phyloP scores from a whole-genome alignment of 192 early-diverging fungal genomes.

The Jimgerdemannia flammicorona region DNA sequence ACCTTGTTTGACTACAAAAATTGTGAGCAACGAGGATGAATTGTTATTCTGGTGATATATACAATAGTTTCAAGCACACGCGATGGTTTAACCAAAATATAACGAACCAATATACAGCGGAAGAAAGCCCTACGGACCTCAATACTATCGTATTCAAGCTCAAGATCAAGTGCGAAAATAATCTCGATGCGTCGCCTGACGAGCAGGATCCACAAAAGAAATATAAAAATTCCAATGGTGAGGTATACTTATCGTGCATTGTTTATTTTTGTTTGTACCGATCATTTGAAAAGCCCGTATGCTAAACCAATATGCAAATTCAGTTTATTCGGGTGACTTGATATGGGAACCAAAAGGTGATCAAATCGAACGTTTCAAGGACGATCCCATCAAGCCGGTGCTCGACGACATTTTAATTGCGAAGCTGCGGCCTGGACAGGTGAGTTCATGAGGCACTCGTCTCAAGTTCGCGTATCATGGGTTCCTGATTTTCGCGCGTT shows the following conservation, averaged over 20 bases:
- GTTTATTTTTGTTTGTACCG: not conserved
- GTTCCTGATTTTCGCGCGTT: no score
- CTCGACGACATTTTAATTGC: constrained; percentile 89
- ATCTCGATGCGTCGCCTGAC: constrained; percentile 49
- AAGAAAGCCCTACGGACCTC: constrained; percentile 82
- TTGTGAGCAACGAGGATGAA: constrained; percentile 23
- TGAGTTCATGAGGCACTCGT: no score
- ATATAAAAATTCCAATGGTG: constrained; percentile 69
- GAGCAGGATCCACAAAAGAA: constrained; percentile 73
- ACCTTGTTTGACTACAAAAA: constrained; percentile 71
- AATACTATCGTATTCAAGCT: constrained; percentile 94
- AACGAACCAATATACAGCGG: constrained; percentile 22
- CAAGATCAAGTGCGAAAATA: constrained; percentile 65
- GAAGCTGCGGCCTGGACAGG: constrained; percentile 89
- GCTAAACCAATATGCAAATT: not conserved
- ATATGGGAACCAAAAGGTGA: constrained; percentile 91
- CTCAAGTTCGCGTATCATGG: no score
- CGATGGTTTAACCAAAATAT: no score
- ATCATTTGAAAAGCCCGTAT: not conserved
- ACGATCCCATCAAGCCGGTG: constrained; percentile 73
- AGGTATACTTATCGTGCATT: not conserved
- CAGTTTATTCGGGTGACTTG: constrained; percentile 72
- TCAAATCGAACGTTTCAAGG: constrained; percentile 68
- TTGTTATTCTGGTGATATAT: no score
- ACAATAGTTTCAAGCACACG: no score